Evolutionary conservation across 2,329 filamentous ascomycete species (phyloP), one percentile per base, ranked within the genome.

Genomic region (Endothia cerciana): DNA sequence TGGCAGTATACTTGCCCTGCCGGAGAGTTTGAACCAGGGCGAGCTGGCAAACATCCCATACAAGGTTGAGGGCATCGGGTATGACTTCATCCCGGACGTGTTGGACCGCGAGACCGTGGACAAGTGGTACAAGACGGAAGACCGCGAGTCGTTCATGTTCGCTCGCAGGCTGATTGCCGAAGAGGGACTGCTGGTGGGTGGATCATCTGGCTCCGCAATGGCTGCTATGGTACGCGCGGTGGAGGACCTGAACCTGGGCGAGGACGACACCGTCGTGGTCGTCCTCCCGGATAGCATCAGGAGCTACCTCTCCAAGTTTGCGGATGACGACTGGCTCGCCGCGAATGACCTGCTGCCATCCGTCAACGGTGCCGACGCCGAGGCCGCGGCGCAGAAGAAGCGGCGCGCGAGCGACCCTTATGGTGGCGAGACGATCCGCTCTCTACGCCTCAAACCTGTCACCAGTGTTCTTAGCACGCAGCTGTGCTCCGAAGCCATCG

Each of bases 11-110:
- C 84, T 99, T 59, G 95, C 95, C 11, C 74, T 97, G 40, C 95
- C 95, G 1, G 87, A 91, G 71, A 73, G 78, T 6, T 81, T 99
- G 71, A 99, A 99, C 77, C 83, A 92, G 58, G 90, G 67, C 56
- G 65, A 92, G 70, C 87, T 89, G 75, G 85, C 87, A 68, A 94
- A 97, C 74, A 89, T 93, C 77, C 83, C 89, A 1, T 99, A 99
- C 83, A 98, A 99, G 82, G 95, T 99, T 0, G 95, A 99, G 81
- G 95, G 95, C 53, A 99, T 99, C 73, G 95, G 95, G 25, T 99
- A 99, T 77, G 95, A 99, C 77, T 99, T 99, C 77, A 91, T 99
- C 67, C 95, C 96, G 7, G 92, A 98, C 30, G 96, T 99, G 5
- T 83, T 99, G 64, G 89, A 95, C 71, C 92, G 90, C 74, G 79